These are phyloP conservation scores for Tubosaeta sp. DNA, from an alignment of 768 basidiomycete species.

Conservation along the genomic window DNA sequence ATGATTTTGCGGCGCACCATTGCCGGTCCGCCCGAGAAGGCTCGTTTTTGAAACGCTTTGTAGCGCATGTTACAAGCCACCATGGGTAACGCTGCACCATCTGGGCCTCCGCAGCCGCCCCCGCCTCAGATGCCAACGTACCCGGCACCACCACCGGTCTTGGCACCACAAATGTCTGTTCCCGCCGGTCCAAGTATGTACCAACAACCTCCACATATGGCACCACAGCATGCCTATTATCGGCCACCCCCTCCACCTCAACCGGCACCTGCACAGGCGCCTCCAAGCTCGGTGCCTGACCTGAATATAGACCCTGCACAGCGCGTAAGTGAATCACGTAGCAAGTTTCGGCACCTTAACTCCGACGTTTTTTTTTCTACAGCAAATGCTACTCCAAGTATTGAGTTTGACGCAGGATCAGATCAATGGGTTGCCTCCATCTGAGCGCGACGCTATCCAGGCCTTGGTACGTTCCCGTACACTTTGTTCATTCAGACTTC, in stretches of 20 bases:
- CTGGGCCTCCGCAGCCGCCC: constrained; percentile 29
- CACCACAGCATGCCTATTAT: constrained; percentile 30
- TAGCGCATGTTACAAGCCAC: constrained; percentile 53
- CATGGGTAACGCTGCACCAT: constrained; percentile 23
- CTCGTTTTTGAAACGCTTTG: constrained; percentile 11
- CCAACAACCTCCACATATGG: constrained; percentile 30
- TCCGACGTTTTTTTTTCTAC: constrained; percentile 1
- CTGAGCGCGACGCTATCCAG: constrained; percentile 75
- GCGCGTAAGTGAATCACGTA: constrained; percentile 32
- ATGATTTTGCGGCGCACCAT: constrained; percentile 4
- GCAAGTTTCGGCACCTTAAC: neutral
- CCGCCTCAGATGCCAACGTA: constrained; percentile 29
- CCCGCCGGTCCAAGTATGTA: constrained; percentile 27
- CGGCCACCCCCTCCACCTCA: constrained; percentile 27
- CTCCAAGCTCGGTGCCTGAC: constrained; percentile 33
- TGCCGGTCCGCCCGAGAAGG: neutral
- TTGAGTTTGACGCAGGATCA: constrained; percentile 77
- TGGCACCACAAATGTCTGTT: constrained; percentile 31
- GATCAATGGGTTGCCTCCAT: constrained; percentile 73
- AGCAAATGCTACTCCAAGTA: constrained; percentile 87
- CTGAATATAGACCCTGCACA: constrained; percentile 46
- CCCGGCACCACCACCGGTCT: constrained; percentile 29
- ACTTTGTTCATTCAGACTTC: neutral
- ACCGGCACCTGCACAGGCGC: constrained; percentile 19
- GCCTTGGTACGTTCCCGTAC: constrained; percentile 53